Conservation (phyloP, 768 basidiomycete genomes). For the Clitopilus hobsonii region DNA sequence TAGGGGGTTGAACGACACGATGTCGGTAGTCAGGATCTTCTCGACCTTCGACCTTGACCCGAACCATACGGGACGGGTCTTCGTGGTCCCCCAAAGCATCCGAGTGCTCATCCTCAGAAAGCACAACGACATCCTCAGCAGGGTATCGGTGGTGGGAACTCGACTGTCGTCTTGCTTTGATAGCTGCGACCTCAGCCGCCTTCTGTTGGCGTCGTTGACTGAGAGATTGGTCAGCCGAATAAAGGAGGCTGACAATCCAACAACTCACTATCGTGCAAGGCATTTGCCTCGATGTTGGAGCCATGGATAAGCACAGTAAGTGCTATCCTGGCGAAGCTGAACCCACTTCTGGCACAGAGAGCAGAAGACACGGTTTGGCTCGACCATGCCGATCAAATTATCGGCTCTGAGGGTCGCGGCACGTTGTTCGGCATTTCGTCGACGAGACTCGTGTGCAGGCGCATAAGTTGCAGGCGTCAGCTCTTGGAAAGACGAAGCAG, state of each 20-base stretch:
- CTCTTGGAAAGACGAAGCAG: slow-evolving; percentile 43
- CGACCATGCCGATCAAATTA: slow-evolving; percentile 59
- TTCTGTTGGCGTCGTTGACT: slow-evolving; percentile 58
- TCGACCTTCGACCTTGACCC: slow-evolving; percentile 14
- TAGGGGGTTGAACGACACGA: slow-evolving; percentile 3
- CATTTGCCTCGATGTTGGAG: slow-evolving; percentile 75
- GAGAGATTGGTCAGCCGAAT: slow-evolving; percentile 1
- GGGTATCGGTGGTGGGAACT: neutral
- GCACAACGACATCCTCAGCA: slow-evolving; percentile 23
- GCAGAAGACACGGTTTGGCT: slow-evolving; percentile 74
- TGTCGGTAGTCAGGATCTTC: slow-evolving; percentile 4
- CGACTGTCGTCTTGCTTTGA: slow-evolving; percentile 22
- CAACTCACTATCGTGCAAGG: slow-evolving; percentile 61
- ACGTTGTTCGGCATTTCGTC: slow-evolving; percentile 76
- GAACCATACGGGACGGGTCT: slow-evolving; percentile 18
- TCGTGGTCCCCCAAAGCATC: slow-evolving; percentile 29
- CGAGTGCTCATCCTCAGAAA: slow-evolving; percentile 16
- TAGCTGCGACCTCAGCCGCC: slow-evolving; percentile 46
- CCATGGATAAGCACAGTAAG: slow-evolving; percentile 83
- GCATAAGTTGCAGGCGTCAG: slow-evolving; percentile 54
- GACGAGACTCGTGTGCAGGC: slow-evolving; percentile 59
- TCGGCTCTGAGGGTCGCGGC: slow-evolving; percentile 69
- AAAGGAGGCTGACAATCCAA: neutral
- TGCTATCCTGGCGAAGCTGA: slow-evolving; percentile 72
- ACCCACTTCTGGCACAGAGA: slow-evolving; percentile 78